These are phyloP conservation scores for Talaromyces sp. DNA, from an alignment of 2,329 filamentous ascomycete genomes.

Conservation along the genomic window DNA sequence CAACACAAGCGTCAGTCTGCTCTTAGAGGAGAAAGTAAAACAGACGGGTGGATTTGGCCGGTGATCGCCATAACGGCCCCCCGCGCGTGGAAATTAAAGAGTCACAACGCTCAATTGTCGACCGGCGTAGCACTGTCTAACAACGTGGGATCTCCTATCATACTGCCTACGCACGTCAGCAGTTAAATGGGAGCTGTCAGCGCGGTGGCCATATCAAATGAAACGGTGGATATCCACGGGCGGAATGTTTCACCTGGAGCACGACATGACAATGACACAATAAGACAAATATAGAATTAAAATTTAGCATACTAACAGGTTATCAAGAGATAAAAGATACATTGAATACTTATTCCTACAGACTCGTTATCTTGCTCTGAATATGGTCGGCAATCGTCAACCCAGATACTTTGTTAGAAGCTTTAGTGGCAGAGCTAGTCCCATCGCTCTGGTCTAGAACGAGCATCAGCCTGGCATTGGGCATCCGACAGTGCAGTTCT, in stretches of 20 bases:
- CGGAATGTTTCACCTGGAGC: not conserved
- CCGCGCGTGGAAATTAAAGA: slow-evolving; percentile 6
- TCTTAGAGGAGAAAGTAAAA: not conserved
- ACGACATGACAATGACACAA: not conserved
- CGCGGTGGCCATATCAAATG: not conserved
- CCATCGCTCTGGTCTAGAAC: slow-evolving; percentile 2
- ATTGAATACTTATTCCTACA: not conserved
- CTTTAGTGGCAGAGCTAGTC: slow-evolving; percentile 2
- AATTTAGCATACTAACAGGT: not conserved
- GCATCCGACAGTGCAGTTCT: not conserved
- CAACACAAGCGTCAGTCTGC: not conserved
- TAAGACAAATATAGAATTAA: not conserved
- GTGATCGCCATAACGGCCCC: slow-evolving; percentile 8
- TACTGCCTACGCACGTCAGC: too few species aligned
- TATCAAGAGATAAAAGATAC: not conserved
- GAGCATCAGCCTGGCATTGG: not conserved
- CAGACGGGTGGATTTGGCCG: not conserved
- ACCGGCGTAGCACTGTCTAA: not conserved
- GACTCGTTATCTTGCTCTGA: not conserved
- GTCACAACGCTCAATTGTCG: not conserved
- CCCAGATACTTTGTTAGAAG: not conserved
- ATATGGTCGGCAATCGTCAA: not conserved
- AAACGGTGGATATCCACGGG: not conserved
- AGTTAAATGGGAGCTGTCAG: too few species aligned
- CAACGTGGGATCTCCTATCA: not conserved